Conservation (phyloP, 2,329 filamentous ascomycete genomes). For the Phialocephala sp. region DNA sequence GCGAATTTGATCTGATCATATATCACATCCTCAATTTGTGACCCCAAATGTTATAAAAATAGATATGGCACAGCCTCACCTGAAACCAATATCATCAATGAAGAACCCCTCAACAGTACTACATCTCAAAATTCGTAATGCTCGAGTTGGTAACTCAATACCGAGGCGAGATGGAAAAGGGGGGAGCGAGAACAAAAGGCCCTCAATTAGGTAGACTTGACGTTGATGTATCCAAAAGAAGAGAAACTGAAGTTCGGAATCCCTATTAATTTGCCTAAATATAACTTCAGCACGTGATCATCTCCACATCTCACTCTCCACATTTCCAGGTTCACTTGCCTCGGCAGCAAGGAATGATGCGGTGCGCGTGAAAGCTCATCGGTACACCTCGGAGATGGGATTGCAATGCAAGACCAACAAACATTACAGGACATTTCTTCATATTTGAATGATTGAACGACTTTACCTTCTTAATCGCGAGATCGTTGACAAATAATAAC, state of each 20-base stretch:
- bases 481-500: slow-evolving; percentile 1
- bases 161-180: slow-evolving; percentile 18
- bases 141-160: slow-evolving; percentile 17
- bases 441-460: slow-evolving; percentile 6
- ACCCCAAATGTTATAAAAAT: slow-evolving; percentile 5
- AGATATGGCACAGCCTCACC: background rate
- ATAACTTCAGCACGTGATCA: slow-evolving; percentile 7
- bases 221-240: slow-evolving; percentile 6
- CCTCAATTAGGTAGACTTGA: slow-evolving; percentile 1
- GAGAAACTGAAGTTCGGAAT: slow-evolving; percentile 13
- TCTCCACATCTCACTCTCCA: slow-evolving; percentile 10
- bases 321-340: slow-evolving; percentile 6
- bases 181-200: slow-evolving; percentile 8
- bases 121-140: background rate
- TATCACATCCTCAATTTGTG: background rate
- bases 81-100: background rate
- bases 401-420: slow-evolving; percentile 23
- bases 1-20: background rate
- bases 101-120: background rate
- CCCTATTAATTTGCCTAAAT: slow-evolving; percentile 6
- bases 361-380: slow-evolving; percentile 11
- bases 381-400: slow-evolving; percentile 25
- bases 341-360: slow-evolving; percentile 1
- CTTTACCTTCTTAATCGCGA: slow-evolving; percentile 11
- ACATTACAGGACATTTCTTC: slow-evolving; percentile 1